Conservation (phyloP, 306 rosid species). For the Fagus crenata region DNA sequence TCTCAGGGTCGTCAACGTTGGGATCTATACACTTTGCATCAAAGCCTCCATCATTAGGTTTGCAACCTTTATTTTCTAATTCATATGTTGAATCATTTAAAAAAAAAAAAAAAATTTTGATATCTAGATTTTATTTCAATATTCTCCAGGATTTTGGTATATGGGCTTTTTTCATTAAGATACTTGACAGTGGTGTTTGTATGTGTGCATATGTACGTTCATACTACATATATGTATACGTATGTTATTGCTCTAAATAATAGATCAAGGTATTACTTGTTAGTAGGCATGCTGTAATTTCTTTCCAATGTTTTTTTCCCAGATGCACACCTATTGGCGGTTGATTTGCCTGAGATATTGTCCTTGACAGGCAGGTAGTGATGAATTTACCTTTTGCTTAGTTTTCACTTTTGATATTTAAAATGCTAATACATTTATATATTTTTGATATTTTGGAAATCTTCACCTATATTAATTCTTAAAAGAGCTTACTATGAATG, state of each 20-base stretch:
- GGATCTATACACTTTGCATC: slow-evolving; percentile 96
- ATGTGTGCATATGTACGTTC: background rate
- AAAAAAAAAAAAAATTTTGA: no score
- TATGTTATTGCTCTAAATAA: background rate
- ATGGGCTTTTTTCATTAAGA: background rate
- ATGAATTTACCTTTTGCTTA: slow-evolving; percentile 19
- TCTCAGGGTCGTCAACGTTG: slow-evolving; percentile 79
- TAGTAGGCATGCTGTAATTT: background rate
- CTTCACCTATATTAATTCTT: background rate
- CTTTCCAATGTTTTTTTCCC: slow-evolving; percentile 22
- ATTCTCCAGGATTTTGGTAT: background rate
- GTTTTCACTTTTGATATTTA: slow-evolving; percentile 4
- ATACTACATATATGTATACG: background rate
- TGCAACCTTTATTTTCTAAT: slow-evolving; percentile 15
- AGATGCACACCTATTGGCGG: slow-evolving; percentile 90
- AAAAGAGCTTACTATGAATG: background rate
- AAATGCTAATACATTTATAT: background rate
- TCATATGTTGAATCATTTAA: slow-evolving; percentile 19
- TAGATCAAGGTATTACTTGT: background rate
- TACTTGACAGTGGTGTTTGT: background rate
- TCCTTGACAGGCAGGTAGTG: slow-evolving; percentile 75
- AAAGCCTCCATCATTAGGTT: slow-evolving; percentile 94
- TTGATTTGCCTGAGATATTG: slow-evolving; percentile 75
- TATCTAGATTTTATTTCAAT: no score
- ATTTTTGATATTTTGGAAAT: background rate